Percentiles rank a stretch among this genome's conserved stretches.
Evolutionary conservation across 2,329 filamentous ascomycete species (phyloP).

Genomic region (Alternaria sp.): DNA sequence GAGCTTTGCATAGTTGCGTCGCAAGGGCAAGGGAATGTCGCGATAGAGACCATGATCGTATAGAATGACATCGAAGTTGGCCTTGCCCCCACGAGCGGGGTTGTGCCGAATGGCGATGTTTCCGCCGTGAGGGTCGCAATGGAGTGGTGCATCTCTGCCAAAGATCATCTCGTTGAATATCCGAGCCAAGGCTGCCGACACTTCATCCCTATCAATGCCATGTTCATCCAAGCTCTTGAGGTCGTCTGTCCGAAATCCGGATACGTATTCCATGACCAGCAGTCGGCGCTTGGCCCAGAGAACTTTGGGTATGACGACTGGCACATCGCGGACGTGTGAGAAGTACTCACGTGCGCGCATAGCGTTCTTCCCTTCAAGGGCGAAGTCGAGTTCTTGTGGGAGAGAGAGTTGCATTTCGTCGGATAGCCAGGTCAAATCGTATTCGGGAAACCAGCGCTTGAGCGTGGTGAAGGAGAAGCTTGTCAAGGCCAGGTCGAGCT

Average conservation of each 20-base stretch:
- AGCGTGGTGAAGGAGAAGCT: constrained; percentile 87
- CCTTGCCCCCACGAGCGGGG: constrained; percentile 59
- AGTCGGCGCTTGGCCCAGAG: constrained; percentile 89
- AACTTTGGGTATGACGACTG: constrained; percentile 86
- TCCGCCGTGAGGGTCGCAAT: constrained; percentile 96
- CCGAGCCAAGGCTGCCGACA: constrained; percentile 84
- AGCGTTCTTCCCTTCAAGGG: constrained; percentile 84
- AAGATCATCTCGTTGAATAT: constrained; percentile 99
- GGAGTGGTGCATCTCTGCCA: constrained; percentile 81
- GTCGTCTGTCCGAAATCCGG: constrained; percentile 86
- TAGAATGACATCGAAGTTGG: constrained; percentile 91
- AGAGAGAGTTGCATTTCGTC: constrained; percentile 91
- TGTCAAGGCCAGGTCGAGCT: constrained; percentile 84
- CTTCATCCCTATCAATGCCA: constrained; percentile 91
- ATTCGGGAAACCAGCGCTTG: constrained; percentile 94
- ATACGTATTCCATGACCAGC: constrained; percentile 92
- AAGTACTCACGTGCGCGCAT: constrained; percentile 82
- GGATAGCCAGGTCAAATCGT: constrained; percentile 95
- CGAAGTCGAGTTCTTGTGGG: constrained; percentile 90
- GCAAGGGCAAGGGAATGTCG: constrained; percentile 79
- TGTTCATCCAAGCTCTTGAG: constrained; percentile 83
- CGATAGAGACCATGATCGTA: constrained; percentile 98
- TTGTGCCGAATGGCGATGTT: constrained; percentile 93
- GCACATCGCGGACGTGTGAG: constrained; percentile 71
- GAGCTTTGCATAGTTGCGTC: constrained; percentile 91